These are phyloP conservation scores for Fusarium sp. DNA, from an alignment of 2,329 filamentous ascomycete genomes.

Conservation along the genomic window DNA sequence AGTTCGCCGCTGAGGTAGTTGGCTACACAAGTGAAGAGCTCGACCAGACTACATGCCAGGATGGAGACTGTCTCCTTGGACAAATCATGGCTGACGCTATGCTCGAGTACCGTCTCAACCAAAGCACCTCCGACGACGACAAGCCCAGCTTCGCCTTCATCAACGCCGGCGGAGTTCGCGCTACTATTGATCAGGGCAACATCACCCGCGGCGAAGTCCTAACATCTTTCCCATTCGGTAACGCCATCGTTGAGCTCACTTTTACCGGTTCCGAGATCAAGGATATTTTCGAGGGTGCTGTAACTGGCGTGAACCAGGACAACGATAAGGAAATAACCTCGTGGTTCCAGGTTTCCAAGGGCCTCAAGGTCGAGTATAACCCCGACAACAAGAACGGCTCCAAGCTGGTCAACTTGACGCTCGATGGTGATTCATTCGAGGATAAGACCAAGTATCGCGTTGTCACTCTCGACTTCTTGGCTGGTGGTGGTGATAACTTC, in stretches of 20 bases:
- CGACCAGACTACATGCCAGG: slow-evolving; percentile 69
- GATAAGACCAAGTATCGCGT: slow-evolving; percentile 63
- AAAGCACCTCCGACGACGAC: slow-evolving; percentile 52
- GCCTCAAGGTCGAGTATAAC: slow-evolving; percentile 69
- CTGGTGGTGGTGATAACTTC: slow-evolving; percentile 73
- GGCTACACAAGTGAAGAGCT: slow-evolving; percentile 66
- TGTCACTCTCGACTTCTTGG: slow-evolving; percentile 73
- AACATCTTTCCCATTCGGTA: slow-evolving; percentile 74
- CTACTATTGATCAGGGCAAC: slow-evolving; percentile 69
- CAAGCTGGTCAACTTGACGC: slow-evolving; percentile 64
- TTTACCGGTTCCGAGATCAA: slow-evolving; percentile 66
- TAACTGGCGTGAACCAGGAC: slow-evolving; percentile 65
- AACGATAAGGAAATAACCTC: slow-evolving; percentile 66
- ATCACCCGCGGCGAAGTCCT: slow-evolving; percentile 73
- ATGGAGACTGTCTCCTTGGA: slow-evolving; percentile 68
- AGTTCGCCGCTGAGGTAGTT: slow-evolving; percentile 68
- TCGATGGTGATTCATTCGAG: slow-evolving; percentile 63
- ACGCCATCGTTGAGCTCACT: slow-evolving; percentile 69
- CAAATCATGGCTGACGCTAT: slow-evolving; percentile 70
- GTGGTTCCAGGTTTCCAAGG: slow-evolving; percentile 70
- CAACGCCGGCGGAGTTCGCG: slow-evolving; percentile 73
- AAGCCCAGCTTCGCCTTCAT: slow-evolving; percentile 67
- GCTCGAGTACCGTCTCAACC: slow-evolving; percentile 68
- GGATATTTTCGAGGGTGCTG: slow-evolving; percentile 69
- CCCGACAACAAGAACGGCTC: slow-evolving; percentile 61